Percentiles rank a stretch among this genome's conserved stretches.
These are phyloP conservation scores for Coffea canephora DNA, from an alignment of 257 asterid species.

Conservation along the genomic window DNA sequence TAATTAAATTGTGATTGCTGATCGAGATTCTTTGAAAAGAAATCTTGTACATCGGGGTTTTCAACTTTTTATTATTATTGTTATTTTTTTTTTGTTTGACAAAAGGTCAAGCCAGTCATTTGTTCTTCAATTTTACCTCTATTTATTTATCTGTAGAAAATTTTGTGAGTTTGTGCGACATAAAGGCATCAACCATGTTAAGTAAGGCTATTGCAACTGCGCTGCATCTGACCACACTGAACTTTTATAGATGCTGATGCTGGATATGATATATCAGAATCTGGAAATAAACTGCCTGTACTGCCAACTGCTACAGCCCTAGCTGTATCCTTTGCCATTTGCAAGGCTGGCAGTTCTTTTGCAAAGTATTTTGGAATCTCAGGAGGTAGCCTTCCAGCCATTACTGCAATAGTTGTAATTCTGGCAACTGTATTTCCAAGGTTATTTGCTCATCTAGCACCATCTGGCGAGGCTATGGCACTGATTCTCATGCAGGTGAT, in stretches of 20 bases:
- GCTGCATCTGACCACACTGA: conserved; percentile 6
- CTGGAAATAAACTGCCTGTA: conserved; percentile 58
- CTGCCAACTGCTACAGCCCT: conserved; percentile 70
- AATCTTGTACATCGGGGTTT: neutral
- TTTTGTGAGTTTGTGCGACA: neutral
- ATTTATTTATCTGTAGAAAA: neutral
- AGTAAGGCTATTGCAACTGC: neutral
- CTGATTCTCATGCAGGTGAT: conserved; percentile 79
- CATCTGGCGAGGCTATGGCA: conserved; percentile 92
- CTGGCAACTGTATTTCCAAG: conserved; percentile 68
- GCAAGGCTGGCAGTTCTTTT: conserved; percentile 49
- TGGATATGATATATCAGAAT: conserved; percentile 33
- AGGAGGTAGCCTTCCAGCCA: conserved; percentile 78
- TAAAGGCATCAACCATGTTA: neutral
- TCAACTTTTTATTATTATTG: too few relatives aligned
- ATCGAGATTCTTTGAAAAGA: neutral
- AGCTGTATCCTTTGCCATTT: conserved; percentile 67
- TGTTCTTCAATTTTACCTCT: too few relatives aligned
- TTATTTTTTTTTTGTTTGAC: neutral
- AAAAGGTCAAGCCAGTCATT: neutral
- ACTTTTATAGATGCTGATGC: conserved; percentile 28
- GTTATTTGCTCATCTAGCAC: conserved; percentile 75
- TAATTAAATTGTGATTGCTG: neutral
- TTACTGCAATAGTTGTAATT: conserved; percentile 70
- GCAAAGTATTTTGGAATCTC: conserved; percentile 59